These are phyloP conservation scores for Sphagnum contortum DNA, from an alignment of 225 moss, liverwort and hornwort genomes.

Conservation along the genomic window DNA sequence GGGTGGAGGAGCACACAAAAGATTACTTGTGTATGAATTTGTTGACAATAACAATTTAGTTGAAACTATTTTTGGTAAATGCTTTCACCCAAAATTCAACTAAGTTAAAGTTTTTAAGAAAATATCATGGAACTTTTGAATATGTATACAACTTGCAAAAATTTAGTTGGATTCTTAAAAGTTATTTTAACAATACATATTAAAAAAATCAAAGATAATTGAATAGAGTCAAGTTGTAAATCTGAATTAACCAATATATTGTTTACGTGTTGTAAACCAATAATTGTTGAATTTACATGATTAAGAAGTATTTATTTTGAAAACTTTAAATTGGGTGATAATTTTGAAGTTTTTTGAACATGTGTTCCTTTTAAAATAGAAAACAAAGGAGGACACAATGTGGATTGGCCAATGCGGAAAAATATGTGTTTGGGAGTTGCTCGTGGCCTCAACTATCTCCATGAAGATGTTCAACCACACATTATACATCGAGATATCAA, in stretches of 20 bases:
- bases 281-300: not conserved
- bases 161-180: too few species aligned
- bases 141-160: too few species aligned
- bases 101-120: not conserved
- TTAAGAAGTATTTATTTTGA: not conserved
- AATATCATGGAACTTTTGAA: not conserved
- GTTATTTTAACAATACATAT: too few species aligned
- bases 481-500: slow-evolving; percentile 24
- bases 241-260: not conserved
- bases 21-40: slow-evolving; percentile 58
- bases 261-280: not conserved
- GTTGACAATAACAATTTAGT: slow-evolving; percentile 51
- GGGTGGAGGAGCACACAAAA: slow-evolving; percentile 16
- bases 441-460: slow-evolving; percentile 6
- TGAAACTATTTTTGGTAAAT: slow-evolving; percentile 20
- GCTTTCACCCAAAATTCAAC: too few species aligned
- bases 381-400: not conserved
- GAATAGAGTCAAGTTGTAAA: too few species aligned
- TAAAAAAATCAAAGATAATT: too few species aligned
- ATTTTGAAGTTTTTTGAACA: not conserved
- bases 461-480: slow-evolving; percentile 3
- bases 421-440: not conserved
- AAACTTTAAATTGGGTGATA: not conserved
- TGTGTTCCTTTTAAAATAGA: not conserved
- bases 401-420: not conserved